Evolutionary conservation across 352 stramenopile species (phyloP).

Genomic region (Phytopythium cucurbitacearum): DNA sequence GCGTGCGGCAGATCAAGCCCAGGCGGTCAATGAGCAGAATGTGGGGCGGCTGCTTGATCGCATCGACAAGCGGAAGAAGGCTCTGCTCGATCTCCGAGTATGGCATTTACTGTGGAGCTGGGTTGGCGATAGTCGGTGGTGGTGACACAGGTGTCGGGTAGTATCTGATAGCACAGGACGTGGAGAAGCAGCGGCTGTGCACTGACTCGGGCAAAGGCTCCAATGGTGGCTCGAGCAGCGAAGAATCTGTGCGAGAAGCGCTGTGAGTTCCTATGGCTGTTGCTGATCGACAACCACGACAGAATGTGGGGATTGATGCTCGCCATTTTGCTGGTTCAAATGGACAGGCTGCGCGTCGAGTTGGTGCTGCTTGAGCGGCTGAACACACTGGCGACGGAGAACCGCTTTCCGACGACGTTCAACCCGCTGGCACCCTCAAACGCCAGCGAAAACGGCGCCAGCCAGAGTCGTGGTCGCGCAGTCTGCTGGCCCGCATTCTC

Average conservation of each 20-base stretch:
- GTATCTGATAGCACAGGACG: constrained; percentile 21
- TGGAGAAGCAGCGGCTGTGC: constrained; percentile 14
- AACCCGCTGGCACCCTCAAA: not conserved
- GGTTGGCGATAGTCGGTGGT: not conserved
- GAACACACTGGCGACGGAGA: constrained; percentile 3
- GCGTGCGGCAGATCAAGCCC: not conserved
- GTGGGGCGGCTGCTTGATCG: constrained; percentile 10
- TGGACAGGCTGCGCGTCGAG: constrained; percentile 6
- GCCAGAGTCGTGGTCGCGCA: constrained; percentile 1
- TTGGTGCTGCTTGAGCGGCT: constrained; percentile 10
- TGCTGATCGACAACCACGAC: no score
- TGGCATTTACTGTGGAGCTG: not conserved
- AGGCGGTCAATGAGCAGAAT: constrained; percentile 4
- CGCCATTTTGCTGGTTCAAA: no score
- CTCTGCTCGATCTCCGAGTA: constrained; percentile 19
- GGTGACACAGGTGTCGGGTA: constrained; percentile 5
- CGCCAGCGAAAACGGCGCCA: not conserved
- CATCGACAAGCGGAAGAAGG: constrained; percentile 14
- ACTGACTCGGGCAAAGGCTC: constrained; percentile 3
- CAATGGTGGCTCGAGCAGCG: not conserved
- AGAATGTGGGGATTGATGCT: no score
- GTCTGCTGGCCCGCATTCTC: constrained; percentile 22
- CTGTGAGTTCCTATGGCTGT: constrained; percentile 4
- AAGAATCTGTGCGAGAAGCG: not conserved
- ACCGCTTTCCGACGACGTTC: constrained; percentile 5